Evolutionary conservation across 176 grass and related monocot species (phyloP), one percentile per base, ranked within the genome.

Genomic region (Triticum timopheevii): DNA sequence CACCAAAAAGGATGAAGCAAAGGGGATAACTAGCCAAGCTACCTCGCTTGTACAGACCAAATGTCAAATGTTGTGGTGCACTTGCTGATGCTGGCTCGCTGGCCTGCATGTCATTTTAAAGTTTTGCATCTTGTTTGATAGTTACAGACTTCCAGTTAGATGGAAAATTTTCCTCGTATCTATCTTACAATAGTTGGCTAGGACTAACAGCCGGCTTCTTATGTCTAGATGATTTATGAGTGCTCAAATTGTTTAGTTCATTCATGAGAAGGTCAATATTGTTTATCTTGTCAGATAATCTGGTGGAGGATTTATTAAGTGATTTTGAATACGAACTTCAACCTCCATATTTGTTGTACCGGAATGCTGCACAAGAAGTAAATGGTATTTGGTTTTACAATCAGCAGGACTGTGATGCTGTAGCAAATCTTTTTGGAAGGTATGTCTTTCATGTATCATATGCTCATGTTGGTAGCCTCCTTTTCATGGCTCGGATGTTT

Each of bases 311-410:
- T 91, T 76, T 97, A n/a, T 91, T 97, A 72, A 93, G 95, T 78
- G 89, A 95, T 93, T 97, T 97, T 80, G 95, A 95, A 78, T 97
- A 97, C 42, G 95, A 97, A 86, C 89, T 93, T 61, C 95, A 97
- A 78, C 93, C 93, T 78, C 96, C 96, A 38, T 95, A 98, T 95
- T 81, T 98, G 36, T 76, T 95, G 45, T 95, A 98, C 74, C 88
- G 91, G 36, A 98, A 98, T 94, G 96, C 93, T 35, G 83, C 91
- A 63, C 93, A 95, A 83, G 92, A 98, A 89, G 93, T 94, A 66
- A 93, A 95, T 91, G 96, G 91, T 79, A 94, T 98, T 68, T 98
- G 96, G 96, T 98, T 98, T 92, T 98, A 98, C 73, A 95, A 92
- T 24, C 88, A 93, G 76, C 75, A 89, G n/a, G 93, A 98, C 67